phyloP scores from a whole-genome alignment of 2,329 filamentous ascomycete species.

The Penicillium corylophilum region DNA sequence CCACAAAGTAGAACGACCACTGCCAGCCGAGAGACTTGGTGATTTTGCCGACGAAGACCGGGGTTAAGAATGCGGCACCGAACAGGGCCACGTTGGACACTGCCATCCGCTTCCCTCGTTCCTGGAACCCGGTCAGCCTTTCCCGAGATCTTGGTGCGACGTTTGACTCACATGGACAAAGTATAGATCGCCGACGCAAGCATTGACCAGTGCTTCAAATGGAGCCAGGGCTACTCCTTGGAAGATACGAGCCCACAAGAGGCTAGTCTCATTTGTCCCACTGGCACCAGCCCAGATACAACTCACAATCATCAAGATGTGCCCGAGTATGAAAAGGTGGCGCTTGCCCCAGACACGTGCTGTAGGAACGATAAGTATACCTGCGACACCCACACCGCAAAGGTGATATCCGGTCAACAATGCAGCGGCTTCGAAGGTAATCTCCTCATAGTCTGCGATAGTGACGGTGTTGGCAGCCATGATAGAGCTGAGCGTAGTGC shows the following conservation, averaged over 20 bases:
- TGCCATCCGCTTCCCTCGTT: conserved; percentile 84
- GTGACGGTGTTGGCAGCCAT: conserved; percentile 86
- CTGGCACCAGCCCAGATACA: conserved; percentile 76
- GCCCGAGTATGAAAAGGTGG: conserved; percentile 79
- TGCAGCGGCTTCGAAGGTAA: conserved; percentile 72
- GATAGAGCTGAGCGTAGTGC: conserved; percentile 78
- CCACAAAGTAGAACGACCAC: conserved; percentile 86
- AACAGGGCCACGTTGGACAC: conserved; percentile 70
- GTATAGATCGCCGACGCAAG: conserved; percentile 84
- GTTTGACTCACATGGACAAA: conserved; percentile 69
- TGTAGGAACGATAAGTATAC: conserved; percentile 81
- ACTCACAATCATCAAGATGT: conserved; percentile 68
- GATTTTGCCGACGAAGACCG: conserved; percentile 87
- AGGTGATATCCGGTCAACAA: conserved; percentile 85
- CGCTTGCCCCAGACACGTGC: conserved; percentile 91
- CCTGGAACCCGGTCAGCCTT: conserved; percentile 38
- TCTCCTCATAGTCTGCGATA: conserved; percentile 64
- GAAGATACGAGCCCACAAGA: conserved; percentile 76
- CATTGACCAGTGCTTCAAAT: conserved; percentile 87
- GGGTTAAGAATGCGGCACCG: conserved; percentile 72
- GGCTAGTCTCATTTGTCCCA: conserved; percentile 65
- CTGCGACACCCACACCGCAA: conserved; percentile 75
- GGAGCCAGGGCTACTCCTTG: conserved; percentile 86
- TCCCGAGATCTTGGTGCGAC: neutral
- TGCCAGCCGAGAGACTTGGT: conserved; percentile 73